Percentiles rank a stretch among this genome's conserved stretches.
Conservation (phyloP, 2,329 filamentous ascomycete species). For the Xylaria sp. region DNA sequence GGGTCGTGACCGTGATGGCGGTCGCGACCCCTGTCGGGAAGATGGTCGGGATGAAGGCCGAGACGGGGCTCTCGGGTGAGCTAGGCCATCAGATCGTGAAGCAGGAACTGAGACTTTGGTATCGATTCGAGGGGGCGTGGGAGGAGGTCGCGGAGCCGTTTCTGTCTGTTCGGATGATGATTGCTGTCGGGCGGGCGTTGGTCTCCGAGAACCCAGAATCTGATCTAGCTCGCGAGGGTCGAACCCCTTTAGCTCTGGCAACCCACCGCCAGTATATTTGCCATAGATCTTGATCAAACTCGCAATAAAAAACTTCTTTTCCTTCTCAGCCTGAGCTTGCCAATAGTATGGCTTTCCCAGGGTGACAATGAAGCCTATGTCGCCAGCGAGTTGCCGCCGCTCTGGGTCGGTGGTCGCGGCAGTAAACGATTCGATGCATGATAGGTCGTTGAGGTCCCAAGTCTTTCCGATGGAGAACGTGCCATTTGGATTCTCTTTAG, state of each 20-base stretch:
- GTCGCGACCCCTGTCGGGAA: conserved; percentile 20
- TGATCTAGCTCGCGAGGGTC: conserved; percentile 71
- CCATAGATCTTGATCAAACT: conserved; percentile 93
- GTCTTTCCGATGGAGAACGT: conserved; percentile 97
- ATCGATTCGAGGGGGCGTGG: conserved; percentile 15
- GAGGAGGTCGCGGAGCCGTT: conserved; percentile 22
- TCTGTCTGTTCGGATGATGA: conserved; percentile 20
- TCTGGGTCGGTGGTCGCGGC: conserved; percentile 52
- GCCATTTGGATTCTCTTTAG: conserved; percentile 88
- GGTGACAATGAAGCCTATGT: conserved; percentile 79
- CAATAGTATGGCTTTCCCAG: conserved; percentile 96
- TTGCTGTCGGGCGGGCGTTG: conserved; percentile 31
- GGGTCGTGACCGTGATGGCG: conserved; percentile 19
- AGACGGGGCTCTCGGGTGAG: conserved; percentile 17
- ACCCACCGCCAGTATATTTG: conserved; percentile 87
- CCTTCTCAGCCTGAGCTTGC: conserved; percentile 87
- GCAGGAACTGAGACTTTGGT: conserved; percentile 11
- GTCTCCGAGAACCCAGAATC: conserved; percentile 57
- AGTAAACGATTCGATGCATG: conserved; percentile 75
- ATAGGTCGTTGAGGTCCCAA: conserved; percentile 90
- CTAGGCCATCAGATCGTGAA: conserved; percentile 22
- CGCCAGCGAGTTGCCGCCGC: conserved; percentile 71
- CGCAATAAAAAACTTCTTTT: conserved; percentile 98
- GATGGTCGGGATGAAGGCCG: conserved; percentile 21
- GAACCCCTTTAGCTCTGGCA: conserved; percentile 77